Evolutionary conservation across 805 yeast species (phyloP), one percentile per base, ranked within the genome.

Genomic region (Teunomyces pallodes): DNA sequence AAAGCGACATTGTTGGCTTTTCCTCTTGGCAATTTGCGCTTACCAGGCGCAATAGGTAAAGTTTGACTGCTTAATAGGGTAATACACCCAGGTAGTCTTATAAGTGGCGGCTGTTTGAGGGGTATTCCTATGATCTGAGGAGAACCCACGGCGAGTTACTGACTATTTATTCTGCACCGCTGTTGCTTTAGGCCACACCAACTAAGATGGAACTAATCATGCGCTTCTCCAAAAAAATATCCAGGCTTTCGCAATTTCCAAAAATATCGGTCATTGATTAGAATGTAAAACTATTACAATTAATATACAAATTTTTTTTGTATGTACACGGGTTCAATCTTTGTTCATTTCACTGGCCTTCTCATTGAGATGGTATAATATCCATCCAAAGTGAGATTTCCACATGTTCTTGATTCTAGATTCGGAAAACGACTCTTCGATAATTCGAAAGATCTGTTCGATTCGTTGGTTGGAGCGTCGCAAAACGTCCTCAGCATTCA

Each of bases 381-480:
- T 46, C 62, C 62, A 58, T 7, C 38, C 41, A 41, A 58, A 58
- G 31, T 50, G 44, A 5, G 26, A 16, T 17, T 27, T 46, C 69
- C 70, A 66, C 12, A 51, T 47, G 4, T 10, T 20, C 43, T 64
- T 64, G 3, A 51, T 46, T 9, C 52, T 54, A 5, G 50, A 46
- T 10, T 54, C 55, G 8, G 55, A 47, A 53, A 56, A 54, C 16
- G 65, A 61, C 26, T 53, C 46, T 4, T 57, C 50, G 14, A 65
- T 54, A 3, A 54, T 42, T 3, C 45, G 40, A 35, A 65, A 62
- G 5, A 65, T 54, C 8, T 38, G 29, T 9, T 45, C 43, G 12
- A 59, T 47, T 29, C 47, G 53, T 8, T 36, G 33, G 29, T 51
- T 51, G 3, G 55, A 48, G 10, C 43, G 44, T 13, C 31, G 27